Evolutionary conservation across 2,329 filamentous ascomycete genomes (phyloP).

Genomic region (Dryadomyces quercivorus): DNA sequence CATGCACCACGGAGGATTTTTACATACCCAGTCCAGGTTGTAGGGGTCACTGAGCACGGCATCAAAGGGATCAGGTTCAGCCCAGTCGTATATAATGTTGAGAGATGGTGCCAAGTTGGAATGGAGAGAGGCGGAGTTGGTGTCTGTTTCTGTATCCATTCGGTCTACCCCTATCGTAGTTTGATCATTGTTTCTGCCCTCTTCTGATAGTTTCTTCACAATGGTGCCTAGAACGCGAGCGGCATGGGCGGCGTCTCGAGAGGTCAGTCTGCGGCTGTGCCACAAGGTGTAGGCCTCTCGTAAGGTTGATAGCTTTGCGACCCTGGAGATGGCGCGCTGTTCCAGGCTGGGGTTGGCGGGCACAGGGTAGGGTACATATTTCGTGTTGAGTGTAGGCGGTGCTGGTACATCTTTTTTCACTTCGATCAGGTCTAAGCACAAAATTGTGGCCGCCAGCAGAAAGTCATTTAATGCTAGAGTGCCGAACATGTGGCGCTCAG

Average conservation of each 20-base stretch:
- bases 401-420: slow-evolving; percentile 9
- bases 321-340: slow-evolving; percentile 5
- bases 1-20: neutral
- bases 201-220: slow-evolving; percentile 24
- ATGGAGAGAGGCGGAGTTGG: neutral
- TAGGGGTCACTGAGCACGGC: slow-evolving; percentile 8
- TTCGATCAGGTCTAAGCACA: slow-evolving; percentile 37
- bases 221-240: slow-evolving; percentile 32
- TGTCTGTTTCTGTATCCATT: too few relatives aligned
- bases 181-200: neutral
- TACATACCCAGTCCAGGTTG: slow-evolving; percentile 12
- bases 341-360: neutral
- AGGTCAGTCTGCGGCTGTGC: slow-evolving; percentile 24
- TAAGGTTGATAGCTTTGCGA: slow-evolving; percentile 26
- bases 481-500: slow-evolving; percentile 42
- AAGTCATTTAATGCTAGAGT: slow-evolving; percentile 48
- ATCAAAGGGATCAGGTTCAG: slow-evolving; percentile 8
- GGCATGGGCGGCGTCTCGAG: slow-evolving; percentile 33
- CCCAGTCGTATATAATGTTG: slow-evolving; percentile 9
- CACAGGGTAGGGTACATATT: neutral
- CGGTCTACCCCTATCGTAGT: neutral
- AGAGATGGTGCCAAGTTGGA: neutral
- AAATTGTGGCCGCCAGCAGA: slow-evolving; percentile 45
- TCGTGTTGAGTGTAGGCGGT: neutral
- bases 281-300: slow-evolving; percentile 31